Percentiles rank a stretch among this genome's conserved stretches.
Evolutionary conservation across 768 basidiomycete species (phyloP).

Genomic region (Coprinopsis sp.): DNA sequence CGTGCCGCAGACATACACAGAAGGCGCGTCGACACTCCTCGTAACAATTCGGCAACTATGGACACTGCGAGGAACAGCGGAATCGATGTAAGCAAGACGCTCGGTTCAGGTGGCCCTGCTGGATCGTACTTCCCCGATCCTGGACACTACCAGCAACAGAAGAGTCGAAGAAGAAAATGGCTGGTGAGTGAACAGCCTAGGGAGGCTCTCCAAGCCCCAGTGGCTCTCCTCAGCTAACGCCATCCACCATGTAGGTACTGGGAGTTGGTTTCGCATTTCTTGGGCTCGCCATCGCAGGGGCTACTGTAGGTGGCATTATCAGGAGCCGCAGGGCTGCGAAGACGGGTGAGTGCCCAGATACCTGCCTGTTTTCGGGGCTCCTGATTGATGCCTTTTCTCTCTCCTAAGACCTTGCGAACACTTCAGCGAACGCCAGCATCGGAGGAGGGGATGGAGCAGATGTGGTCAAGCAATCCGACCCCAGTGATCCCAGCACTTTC

Average conservation of each 20-base stretch:
- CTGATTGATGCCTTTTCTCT: not conserved
- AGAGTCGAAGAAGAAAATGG: constrained; percentile 21
- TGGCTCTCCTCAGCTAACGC: not conserved
- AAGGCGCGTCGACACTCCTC: too few relatives aligned
- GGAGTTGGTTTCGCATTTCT: constrained; percentile 34
- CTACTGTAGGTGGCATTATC: constrained; percentile 57
- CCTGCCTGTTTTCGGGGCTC: constrained; percentile 2
- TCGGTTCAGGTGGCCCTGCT: too few relatives aligned
- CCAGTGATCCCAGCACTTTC: constrained; percentile 76
- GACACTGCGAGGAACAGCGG: too few relatives aligned
- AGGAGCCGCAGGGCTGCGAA: constrained; percentile 31
- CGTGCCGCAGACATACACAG: too few relatives aligned
- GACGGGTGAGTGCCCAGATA: constrained; percentile 15
- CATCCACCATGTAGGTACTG: constrained; percentile 35
- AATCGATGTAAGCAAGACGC: too few relatives aligned
- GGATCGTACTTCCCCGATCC: too few relatives aligned
- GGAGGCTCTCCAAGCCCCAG: not conserved
- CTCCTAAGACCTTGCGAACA: not conserved
- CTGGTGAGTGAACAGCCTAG: constrained; percentile 16
- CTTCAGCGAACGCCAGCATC: not conserved
- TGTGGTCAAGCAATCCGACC: constrained; percentile 29
- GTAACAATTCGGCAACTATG: too few relatives aligned
- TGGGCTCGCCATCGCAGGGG: constrained; percentile 43
- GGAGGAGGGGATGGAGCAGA: constrained; percentile 5
- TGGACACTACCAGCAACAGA: too few relatives aligned